A percentile compares a stretch with the other conserved stretches of the same genome.
Conservation (phyloP, 352 stramenopile genomes). For the Elongisporangium senticosum region DNA sequence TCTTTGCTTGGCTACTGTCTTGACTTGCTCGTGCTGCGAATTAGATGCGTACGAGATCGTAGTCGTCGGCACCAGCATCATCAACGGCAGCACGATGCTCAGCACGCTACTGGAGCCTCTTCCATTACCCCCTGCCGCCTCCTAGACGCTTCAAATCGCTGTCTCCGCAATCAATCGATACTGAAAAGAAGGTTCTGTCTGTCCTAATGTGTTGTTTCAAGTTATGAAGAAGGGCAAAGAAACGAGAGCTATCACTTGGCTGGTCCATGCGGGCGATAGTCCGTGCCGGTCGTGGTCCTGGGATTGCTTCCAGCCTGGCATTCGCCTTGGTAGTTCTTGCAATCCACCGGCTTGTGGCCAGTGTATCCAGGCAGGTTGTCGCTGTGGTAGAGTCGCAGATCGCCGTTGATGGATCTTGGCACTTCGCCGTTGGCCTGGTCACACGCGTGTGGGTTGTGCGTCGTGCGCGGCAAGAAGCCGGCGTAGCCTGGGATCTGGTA, state of each 20-base stretch:
- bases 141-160: neutral
- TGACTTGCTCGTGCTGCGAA: neutral
- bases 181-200: no score
- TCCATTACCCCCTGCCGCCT: neutral
- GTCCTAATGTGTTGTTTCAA: neutral
- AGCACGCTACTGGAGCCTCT: slow-evolving; percentile 43
- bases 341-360: slow-evolving; percentile 71
- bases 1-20: neutral
- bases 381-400: slow-evolving; percentile 67
- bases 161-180: no score
- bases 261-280: slow-evolving; percentile 40
- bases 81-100: slow-evolving; percentile 53
- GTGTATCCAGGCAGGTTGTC: slow-evolving; percentile 84
- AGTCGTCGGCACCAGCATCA: slow-evolving; percentile 48
- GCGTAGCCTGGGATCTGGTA: slow-evolving; percentile 79
- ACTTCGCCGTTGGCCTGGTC: slow-evolving; percentile 45
- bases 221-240: slow-evolving; percentile 5
- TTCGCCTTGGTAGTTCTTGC: slow-evolving; percentile 74
- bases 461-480: slow-evolving; percentile 58
- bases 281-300: slow-evolving; percentile 53
- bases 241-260: slow-evolving; percentile 19
- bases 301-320: slow-evolving; percentile 51
- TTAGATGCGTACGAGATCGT: slow-evolving; percentile 65
- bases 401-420: neutral
- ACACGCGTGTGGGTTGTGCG: slow-evolving; percentile 53